phyloP scores from a whole-genome alignment of 306 rosid genomes.

The Alnus rubra region DNA sequence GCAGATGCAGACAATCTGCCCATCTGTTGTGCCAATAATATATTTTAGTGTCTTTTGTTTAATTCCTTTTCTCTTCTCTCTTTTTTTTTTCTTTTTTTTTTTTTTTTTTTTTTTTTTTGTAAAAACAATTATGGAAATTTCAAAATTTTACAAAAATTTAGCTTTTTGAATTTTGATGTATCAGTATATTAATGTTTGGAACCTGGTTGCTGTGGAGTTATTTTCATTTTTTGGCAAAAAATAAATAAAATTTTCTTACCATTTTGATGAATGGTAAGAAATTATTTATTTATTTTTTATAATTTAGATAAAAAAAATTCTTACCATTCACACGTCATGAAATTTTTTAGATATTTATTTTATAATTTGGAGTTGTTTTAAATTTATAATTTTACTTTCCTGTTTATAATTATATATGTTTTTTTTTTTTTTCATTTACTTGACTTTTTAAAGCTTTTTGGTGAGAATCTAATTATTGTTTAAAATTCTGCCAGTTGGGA shows the following conservation, averaged over 20 bases:
- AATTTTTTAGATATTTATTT: too few relatives aligned
- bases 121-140: not conserved
- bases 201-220: too few relatives aligned
- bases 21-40: not conserved
- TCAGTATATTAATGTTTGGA: too few relatives aligned
- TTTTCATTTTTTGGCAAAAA: too few relatives aligned
- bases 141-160: too few relatives aligned
- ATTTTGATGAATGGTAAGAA: too few relatives aligned
- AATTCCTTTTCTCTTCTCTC: not conserved
- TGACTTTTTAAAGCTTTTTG: not conserved
- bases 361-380: too few relatives aligned
- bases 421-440: not conserved
- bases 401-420: not conserved
- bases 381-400: too few relatives aligned
- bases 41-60: not conserved
- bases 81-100: too few relatives aligned
- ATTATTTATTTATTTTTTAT: not conserved
- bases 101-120: not conserved
- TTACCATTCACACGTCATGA: not conserved
- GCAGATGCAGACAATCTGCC: not conserved
- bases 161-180: too few relatives aligned
- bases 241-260: too few relatives aligned
- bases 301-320: too few relatives aligned
- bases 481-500: not conserved
- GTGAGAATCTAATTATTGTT: not conserved